phyloP scores from a whole-genome alignment of 768 basidiomycete species.

The Podaxis rugospora region DNA sequence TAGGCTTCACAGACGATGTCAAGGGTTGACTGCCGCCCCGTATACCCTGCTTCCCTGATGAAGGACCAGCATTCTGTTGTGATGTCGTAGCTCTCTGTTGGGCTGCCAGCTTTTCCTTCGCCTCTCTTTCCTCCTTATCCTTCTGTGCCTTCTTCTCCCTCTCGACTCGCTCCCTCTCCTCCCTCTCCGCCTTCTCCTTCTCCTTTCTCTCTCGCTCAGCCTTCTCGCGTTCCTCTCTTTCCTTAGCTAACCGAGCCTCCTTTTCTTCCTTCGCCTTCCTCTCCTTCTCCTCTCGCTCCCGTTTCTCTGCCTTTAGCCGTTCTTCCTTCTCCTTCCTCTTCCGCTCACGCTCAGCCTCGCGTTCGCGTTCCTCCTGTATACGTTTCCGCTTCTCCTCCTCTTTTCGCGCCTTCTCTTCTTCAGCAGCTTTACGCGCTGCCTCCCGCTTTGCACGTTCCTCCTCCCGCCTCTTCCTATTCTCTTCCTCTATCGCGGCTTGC shows the following conservation, averaged over 20 bases:
- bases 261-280: slow-evolving; percentile 39
- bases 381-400: slow-evolving; percentile 83
- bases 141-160: slow-evolving; percentile 25
- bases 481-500: slow-evolving; percentile 75
- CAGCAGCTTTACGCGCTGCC: slow-evolving; percentile 64
- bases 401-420: slow-evolving; percentile 79
- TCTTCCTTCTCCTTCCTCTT: slow-evolving; percentile 68
- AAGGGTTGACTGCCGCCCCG: slow-evolving; percentile 49
- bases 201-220: slow-evolving; percentile 32
- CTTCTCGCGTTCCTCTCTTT: slow-evolving; percentile 27
- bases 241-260: slow-evolving; percentile 28
- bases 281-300: slow-evolving; percentile 55
- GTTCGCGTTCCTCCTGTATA: slow-evolving; percentile 74
- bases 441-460: slow-evolving; percentile 85
- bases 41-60: slow-evolving; percentile 33
- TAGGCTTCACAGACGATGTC: slow-evolving; percentile 22
- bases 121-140: slow-evolving; percentile 25
- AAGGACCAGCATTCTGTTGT: slow-evolving; percentile 19
- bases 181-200: slow-evolving; percentile 26
- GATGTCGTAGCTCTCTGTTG: slow-evolving; percentile 45
- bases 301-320: slow-evolving; percentile 67
- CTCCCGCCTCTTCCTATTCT: slow-evolving; percentile 74
- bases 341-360: slow-evolving; percentile 70
- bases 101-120: slow-evolving; percentile 24
- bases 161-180: slow-evolving; percentile 24